Evolutionary conservation across 768 basidiomycete genomes (phyloP), one percentile per base, ranked within the genome.

Genomic region (Leccinum broughii): DNA sequence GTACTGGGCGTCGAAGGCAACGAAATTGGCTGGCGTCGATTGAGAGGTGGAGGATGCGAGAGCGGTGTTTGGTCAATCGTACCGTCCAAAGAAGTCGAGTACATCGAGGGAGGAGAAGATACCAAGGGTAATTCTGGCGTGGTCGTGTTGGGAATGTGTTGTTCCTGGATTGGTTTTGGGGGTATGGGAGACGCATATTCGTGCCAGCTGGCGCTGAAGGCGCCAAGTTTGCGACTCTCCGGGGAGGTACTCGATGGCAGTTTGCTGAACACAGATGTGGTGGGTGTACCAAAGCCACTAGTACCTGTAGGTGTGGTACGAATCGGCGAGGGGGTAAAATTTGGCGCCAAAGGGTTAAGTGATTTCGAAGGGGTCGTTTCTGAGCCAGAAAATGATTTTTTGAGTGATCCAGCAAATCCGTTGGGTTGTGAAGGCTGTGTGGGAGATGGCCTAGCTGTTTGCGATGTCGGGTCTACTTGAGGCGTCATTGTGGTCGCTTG

Each of bases 1-100:
- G 66, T 62, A 39, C 70, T 75, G 7, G 74, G 74, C 13, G 74
- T 75, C 11, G 70, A n/a, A 3, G 74, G 74, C n/a, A 75, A 56
- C 3, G 75, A 76, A 30, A 75, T 72, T 32, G 75, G 72, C 24
- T 62, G 65, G 10, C 57, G 71, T 62, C 71, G 69, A 55, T 56
- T 58, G 13, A 75, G 68, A 50, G 64, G 68, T 28, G 74, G 74
- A 4, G 75, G 75, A 57, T 64, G 66, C 20, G 54, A 32, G 30
- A 53, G 64, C 50, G 61, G 57, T 11, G 55, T 66, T 30, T 64
- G 69, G 51, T 34, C 56, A 24, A 39, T 55, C 26, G 22, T 14
- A 20, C 24, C 50, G 22, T 64, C 65, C 20, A 61, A 35, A 34
- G 58, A 39, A 22, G 56, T 34, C 35, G 60, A 48, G 49, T 50